Base-by-base conservation (phyloP, 2,329 filamentous ascomycete species). In the Epichloe amarillans region DNA sequence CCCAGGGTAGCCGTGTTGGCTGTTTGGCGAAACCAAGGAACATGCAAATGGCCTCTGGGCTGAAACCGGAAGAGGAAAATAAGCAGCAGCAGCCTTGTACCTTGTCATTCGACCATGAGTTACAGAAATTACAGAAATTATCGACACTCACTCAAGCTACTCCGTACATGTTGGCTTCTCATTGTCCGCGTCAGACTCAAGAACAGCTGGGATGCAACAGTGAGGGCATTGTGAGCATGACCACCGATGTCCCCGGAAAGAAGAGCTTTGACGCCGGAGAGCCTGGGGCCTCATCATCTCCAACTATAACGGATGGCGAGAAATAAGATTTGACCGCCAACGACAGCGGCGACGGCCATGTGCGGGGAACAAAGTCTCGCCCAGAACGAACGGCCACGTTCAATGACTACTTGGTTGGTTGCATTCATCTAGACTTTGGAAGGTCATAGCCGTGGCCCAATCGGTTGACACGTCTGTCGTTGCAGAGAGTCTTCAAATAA, bases 341-440 rank as follows among this genome's bases (percentile, higher is more conserved):
- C 5, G 21, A 42, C 6, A 5, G 11, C 30, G 17, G 2, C 33
- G 17, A 14, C 23, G 23, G 23, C 23, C 5, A 23, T 14, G 23
- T 23, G 8, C 30, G 30, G 14, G 49, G 49, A 19, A 17, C 46
- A 11, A 50, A 50, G 33, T 30, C 48, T 19, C 52, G 52, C 21
- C 52, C 50, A 17, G 47, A 75, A 26, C 23, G 23, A 26, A 26
- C 23, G 7, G 58, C 74, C 0, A 59, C 53, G 2, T 62, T 74
- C 49, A 61, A 64, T 12, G 74, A 77, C 60, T 77, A 75, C 56
- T 45, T 71, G 52, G 62, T 65, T 46, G 12, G 57, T 55, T 38
- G 36, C n/a, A n/a, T n/a, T n/a, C 14, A n/a, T 38, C 4, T 8
- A 30, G 26, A 30, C 26, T 30, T 10, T 30, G 26, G 8, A 30